Base-by-base conservation (phyloP, 805 yeast genomes). In the Saturnispora kantuleensis region DNA sequence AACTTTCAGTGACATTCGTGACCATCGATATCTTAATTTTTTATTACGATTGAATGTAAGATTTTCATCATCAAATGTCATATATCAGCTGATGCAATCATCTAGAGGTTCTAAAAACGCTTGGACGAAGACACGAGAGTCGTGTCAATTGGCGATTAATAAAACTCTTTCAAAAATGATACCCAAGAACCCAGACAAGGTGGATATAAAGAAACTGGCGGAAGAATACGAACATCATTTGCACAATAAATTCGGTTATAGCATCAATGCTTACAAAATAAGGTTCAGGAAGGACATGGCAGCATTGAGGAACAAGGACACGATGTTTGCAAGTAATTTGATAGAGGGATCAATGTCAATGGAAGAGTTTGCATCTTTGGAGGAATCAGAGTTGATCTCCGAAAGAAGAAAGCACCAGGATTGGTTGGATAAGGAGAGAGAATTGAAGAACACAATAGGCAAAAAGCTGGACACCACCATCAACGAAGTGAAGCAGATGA, bases 211-310 rank as follows among this genome's bases (percentile, higher is more conserved):
- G 40, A 9, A 18, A 33, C 2, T 58, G 4, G 53, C 63, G 0
- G 31, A 35, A 8, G 45, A 42, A 6, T 62, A 62, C 36, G 66
- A 63, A 34, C 28, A 41, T n/a, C n/a, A 35, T 1, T 50, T 63
- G 10, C 59, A 41, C 35, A 47, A 50, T 5, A 38, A 39, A 6
- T 45, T 47, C 36, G 46, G 44, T 11, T 34, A 46, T 17, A 48
- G 56, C 17, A 28, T 60, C 28, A 51, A 43, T 10, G 43, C 41
- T 3, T 63, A 63, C 38, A 57, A 52, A 39, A 48, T 50, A 13
- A 38, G 60, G 29, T 59, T 63, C 33, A 42, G 65, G n/a, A 61
- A 62, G 45, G 62, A 62, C 44, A 35, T 61, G 35, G 59, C 56
- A 11, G 65, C 65, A 1, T 35, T 62, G 38, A 55, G 52, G 41